phyloP scores from a whole-genome alignment of 2,329 filamentous ascomycete species.

The Hymenoscyphus salicellus region DNA sequence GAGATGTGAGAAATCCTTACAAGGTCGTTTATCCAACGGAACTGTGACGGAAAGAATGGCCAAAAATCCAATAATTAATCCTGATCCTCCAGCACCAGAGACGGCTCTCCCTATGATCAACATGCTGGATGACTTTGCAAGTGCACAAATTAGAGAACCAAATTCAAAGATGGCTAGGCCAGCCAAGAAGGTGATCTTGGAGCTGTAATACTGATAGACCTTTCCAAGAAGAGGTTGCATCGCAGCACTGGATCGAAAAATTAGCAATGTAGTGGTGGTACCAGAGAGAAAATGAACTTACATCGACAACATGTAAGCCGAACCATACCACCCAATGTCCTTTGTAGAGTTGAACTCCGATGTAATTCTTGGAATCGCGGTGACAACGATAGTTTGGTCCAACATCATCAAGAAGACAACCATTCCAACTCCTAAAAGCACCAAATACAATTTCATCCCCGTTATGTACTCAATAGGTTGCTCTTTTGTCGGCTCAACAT shows the following conservation, averaged over 20 bases:
- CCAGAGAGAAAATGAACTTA: background rate
- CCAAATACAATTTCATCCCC: constrained; percentile 17
- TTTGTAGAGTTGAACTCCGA: constrained; percentile 36
- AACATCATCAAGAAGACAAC: constrained; percentile 29
- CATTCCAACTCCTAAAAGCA: constrained; percentile 22
- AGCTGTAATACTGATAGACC: constrained; percentile 18
- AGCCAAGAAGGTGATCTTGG: constrained; percentile 20
- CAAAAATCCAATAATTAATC: constrained; percentile 29
- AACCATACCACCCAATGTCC: constrained; percentile 40
- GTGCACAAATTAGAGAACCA: constrained; percentile 25
- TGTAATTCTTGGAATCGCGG: constrained; percentile 40
- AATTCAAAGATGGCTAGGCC: constrained; percentile 28
- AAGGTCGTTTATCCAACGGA: constrained; percentile 20
- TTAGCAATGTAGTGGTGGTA: background rate
- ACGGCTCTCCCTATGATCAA: constrained; percentile 31
- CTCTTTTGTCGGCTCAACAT: background rate
- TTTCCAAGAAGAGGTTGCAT: constrained; percentile 22
- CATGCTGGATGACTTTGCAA: constrained; percentile 23
- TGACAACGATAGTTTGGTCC: constrained; percentile 43
- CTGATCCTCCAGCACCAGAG: constrained; percentile 31
- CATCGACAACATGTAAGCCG: constrained; percentile 35
- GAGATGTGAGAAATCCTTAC: constrained; percentile 1
- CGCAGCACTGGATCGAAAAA: constrained; percentile 10
- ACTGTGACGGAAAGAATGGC: constrained; percentile 24
- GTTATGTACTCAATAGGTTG: constrained; percentile 4